phyloP scores from a whole-genome alignment of 768 basidiomycete species.

The Cyclocybe cylindracea region DNA sequence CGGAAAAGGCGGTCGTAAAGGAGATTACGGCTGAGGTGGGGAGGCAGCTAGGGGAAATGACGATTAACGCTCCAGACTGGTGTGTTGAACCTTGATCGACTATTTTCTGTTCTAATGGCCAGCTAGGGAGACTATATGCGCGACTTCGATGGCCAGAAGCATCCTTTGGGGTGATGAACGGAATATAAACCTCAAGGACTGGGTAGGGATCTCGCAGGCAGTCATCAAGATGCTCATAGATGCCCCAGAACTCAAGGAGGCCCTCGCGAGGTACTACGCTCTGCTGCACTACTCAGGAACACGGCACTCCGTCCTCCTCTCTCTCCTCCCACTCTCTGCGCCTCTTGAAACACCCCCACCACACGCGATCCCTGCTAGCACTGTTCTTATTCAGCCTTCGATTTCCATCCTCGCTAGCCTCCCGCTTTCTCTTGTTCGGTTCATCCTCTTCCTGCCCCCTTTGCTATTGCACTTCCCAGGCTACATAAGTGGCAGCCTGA shows the following conservation, averaged over 20 bases:
- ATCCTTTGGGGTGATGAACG: conserved; percentile 55
- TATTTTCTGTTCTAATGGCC: background rate
- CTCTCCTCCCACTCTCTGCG: conserved; percentile 16
- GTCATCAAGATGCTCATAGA: conserved; percentile 11
- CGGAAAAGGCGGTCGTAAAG: conserved; percentile 53
- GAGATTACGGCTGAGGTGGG: conserved; percentile 54
- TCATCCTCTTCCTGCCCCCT: conserved; percentile 42
- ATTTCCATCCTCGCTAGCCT: conserved; percentile 30
- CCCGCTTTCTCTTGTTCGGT: conserved; percentile 36
- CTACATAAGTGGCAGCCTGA: conserved; percentile 51
- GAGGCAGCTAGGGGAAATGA: conserved; percentile 47
- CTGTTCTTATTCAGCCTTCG: conserved; percentile 30
- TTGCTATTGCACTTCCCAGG: conserved; percentile 59
- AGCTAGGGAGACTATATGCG: conserved; percentile 60
- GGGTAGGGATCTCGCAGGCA: conserved; percentile 55
- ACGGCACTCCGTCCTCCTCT: conserved; percentile 47
- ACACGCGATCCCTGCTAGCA: conserved; percentile 22
- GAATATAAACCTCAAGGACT: conserved; percentile 46
- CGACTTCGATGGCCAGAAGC: conserved; percentile 56
- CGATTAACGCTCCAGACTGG: conserved; percentile 72
- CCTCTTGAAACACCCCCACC: conserved; percentile 12
- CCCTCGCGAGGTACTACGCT: conserved; percentile 57
- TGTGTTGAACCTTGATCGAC: conserved; percentile 27
- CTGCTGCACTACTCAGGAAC: conserved; percentile 53
- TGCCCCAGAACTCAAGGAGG: conserved; percentile 32